phyloP scores from a whole-genome alignment of 78 protist genomes.

The Andalucia godoyi region DNA sequence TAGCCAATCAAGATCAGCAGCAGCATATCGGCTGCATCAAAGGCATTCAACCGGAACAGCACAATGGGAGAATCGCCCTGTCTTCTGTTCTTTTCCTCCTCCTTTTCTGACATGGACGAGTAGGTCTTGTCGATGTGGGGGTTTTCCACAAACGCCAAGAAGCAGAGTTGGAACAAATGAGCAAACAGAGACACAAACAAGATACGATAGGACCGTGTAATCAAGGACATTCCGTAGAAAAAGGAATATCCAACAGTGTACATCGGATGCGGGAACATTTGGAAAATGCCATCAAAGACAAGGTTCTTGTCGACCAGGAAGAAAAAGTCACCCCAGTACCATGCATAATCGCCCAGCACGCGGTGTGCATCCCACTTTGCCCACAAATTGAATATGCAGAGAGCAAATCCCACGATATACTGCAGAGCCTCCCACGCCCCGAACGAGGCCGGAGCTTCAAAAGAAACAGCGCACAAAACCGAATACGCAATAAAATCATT shows the following conservation, averaged over 20 bases:
- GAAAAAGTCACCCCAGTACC: slow-evolving; percentile 89
- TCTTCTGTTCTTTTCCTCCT: background rate
- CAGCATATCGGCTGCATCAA: slow-evolving; percentile 6
- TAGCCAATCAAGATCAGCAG: background rate
- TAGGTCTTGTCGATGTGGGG: slow-evolving; percentile 51
- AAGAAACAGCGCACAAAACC: background rate
- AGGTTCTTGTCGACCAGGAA: slow-evolving; percentile 56
- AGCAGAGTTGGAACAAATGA: slow-evolving; percentile 60
- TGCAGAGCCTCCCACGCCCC: background rate
- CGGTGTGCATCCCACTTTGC: slow-evolving; percentile 76
- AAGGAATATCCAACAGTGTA: slow-evolving; percentile 71
- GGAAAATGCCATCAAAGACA: slow-evolving; percentile 68
- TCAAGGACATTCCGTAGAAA: slow-evolving; percentile 56
- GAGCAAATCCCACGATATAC: slow-evolving; percentile 40
- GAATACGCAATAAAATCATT: slow-evolving; percentile 41
- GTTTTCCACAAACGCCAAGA: slow-evolving; percentile 58
- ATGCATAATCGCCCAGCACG: slow-evolving; percentile 73
- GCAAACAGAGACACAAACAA: slow-evolving; percentile 52
- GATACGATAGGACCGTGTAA: slow-evolving; percentile 59
- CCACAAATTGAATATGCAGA: slow-evolving; percentile 45
- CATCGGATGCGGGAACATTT: slow-evolving; percentile 83
- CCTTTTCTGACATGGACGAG: slow-evolving; percentile 3
- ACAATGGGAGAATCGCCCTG: slow-evolving; percentile 12
- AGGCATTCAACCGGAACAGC: background rate
- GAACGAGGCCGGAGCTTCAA: background rate